Conservation (phyloP, 2,329 filamentous ascomycete genomes). For the Penicillium aurantiogriseum region DNA sequence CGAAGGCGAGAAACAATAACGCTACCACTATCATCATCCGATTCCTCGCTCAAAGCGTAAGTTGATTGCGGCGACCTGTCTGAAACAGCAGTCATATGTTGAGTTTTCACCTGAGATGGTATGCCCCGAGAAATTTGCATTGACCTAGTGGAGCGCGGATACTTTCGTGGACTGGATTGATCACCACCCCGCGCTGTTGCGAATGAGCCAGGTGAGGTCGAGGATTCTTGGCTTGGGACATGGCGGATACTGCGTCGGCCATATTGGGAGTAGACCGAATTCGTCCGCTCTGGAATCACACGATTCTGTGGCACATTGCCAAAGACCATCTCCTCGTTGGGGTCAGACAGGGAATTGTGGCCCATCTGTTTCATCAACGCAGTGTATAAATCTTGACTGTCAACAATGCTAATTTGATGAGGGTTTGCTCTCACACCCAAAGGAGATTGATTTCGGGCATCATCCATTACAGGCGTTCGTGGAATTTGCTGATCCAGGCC, state of each 20-base stretch:
- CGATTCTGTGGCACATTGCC: constrained; percentile 34
- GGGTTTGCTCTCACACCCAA: constrained; percentile 12
- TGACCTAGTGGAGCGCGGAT: constrained; percentile 3
- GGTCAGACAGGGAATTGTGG: constrained; percentile 17
- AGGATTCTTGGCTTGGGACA: constrained; percentile 33
- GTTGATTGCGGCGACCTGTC: neutral
- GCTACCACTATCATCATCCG: constrained; percentile 22
- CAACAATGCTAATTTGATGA: constrained; percentile 26
- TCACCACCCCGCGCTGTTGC: constrained; percentile 27
- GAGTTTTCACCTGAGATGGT: neutral
- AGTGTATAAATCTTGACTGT: constrained; percentile 44
- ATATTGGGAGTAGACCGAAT: constrained; percentile 26
- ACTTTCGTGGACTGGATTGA: constrained; percentile 23
- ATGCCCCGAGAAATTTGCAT: constrained; percentile 4
- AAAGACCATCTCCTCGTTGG: constrained; percentile 26
- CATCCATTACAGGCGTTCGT: neutral
- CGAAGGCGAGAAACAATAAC: constrained; percentile 16
- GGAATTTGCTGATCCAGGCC: constrained; percentile 22
- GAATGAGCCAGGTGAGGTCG: constrained; percentile 32
- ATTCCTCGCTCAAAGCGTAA: constrained; percentile 7
- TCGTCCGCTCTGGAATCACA: constrained; percentile 30
- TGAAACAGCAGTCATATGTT: neutral
- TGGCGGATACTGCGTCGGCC: constrained; percentile 32
- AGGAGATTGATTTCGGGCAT: constrained; percentile 13
- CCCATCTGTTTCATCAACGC: constrained; percentile 45